Conservation (phyloP, 768 basidiomycete genomes). For the Russula virescens region DNA sequence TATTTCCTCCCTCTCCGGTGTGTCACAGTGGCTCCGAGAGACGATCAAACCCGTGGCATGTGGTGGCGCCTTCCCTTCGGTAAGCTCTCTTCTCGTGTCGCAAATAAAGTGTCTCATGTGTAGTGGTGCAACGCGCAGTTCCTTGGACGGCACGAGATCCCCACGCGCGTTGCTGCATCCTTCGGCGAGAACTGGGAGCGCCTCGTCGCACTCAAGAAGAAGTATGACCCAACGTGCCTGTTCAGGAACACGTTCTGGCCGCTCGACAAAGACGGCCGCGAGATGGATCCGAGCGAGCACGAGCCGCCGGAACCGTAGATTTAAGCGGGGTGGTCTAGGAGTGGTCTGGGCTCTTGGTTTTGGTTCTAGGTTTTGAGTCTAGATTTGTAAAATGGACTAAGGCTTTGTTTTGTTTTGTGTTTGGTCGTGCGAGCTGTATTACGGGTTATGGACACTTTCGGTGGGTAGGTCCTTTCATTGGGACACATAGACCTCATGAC, state of each 20-base stretch:
- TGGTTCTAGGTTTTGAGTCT: too few species aligned
- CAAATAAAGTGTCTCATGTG: background rate
- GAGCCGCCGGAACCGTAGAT: constrained; percentile 50
- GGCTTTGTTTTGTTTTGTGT: too few species aligned
- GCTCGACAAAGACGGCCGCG: constrained; percentile 48
- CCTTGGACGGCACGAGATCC: constrained; percentile 63
- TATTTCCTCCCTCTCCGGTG: background rate
- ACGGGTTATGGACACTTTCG: background rate
- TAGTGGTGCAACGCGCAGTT: constrained; percentile 44
- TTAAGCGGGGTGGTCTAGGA: too few species aligned
- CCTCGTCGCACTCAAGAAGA: constrained; percentile 61
- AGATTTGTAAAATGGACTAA: too few species aligned
- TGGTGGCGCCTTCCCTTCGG: constrained; percentile 82
- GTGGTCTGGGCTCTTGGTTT: too few species aligned
- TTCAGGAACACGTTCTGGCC: constrained; percentile 84
- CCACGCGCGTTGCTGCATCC: constrained; percentile 55
- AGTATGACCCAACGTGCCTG: constrained; percentile 70
- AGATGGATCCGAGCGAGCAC: constrained; percentile 51
- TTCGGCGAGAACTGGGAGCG: constrained; percentile 74
- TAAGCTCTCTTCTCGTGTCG: constrained; percentile 37
- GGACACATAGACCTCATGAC: too few species aligned
- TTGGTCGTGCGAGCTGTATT: background rate
- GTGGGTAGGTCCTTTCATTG: too few species aligned
- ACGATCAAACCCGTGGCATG: constrained; percentile 65
- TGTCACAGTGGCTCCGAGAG: constrained; percentile 67